Evolutionary conservation across 805 yeast species (phyloP), one percentile per base, ranked within the genome.

Genomic region (Candida stauntonica): DNA sequence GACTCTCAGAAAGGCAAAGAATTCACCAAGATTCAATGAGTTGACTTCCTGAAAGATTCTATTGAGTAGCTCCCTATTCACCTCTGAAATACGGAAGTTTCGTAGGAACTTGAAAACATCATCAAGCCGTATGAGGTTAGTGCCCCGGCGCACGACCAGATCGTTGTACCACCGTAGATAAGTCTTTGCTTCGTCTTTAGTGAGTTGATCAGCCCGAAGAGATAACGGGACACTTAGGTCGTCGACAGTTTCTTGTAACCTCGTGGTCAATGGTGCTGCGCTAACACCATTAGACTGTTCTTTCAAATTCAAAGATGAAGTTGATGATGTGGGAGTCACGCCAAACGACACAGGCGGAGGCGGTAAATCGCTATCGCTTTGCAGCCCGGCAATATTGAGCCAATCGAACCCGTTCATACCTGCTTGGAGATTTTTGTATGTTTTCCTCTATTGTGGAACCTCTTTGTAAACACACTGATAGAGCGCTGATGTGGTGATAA

Each of bases 91-190:
- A 39, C 77, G 79, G 66, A 91, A 91, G 58, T 91, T 89, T 51
- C 72, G 69, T 42, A 93, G 66, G 57, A 91, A 91, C 33, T 66
- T 66, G 60, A 84, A 79, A n/a, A 86, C 85, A 57, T 93, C 98
- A 9, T 70, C 73, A 45, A 91, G 64, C 4, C 79, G 70, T 7
- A 91, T 78, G 23, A 85, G 63, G 44, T 80, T 71, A 30, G 79
- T 72, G 27, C 79, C 79, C 46, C 83, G 82, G 37, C 89, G 73
- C 31, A 84, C 71, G 26, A 84, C 72, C 23, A 91, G 77, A 54
- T 86, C 89, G 48, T 87, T 82, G 60, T 89, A 91, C 99, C 99
- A 91, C 48, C 96, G 69, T 50, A 91, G 75, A 60, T 91, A 91
- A 1, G 96, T 84, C 52, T 81, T 77, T 11, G 79, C 74, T 60